Base-by-base conservation (phyloP, 2,329 filamentous ascomycete genomes). In the Pyrenochaeta sp. region DNA sequence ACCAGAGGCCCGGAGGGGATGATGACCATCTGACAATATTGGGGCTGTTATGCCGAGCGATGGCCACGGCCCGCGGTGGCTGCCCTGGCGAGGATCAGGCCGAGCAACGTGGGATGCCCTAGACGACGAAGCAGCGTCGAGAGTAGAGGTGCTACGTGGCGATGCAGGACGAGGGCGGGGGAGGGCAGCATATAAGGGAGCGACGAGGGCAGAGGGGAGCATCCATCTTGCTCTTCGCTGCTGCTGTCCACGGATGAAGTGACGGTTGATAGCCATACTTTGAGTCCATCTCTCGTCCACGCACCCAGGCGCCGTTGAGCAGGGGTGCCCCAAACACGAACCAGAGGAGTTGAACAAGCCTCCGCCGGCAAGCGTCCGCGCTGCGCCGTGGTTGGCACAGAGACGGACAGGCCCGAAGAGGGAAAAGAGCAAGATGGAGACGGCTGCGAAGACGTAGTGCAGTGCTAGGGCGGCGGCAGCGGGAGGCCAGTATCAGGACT, bases 61-160 rank as follows among this genome's bases (percentile, higher is more conserved):
- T 8, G 15, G 3, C 27, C 42, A 42, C 46, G 42, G 46, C 17
- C 46, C 46, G 46, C 42, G 36, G 27, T 37, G 7, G 14, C 27
- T 17, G 27, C 27, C 27, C 27, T 30, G 14, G 14, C 19, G 27
- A 17, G 3, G 27, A 30, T 30, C 27, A 30, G 27, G 27, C 15
- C 27, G 9, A 30, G 14, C 31, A 35, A 44, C 36, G 35, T 35
- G 41, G 44, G 27, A 48, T 44, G 27, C 27, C 15, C 31, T 13
- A 28, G 22, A 22, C 37, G 20, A 35, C 45, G 42, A 30, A 42
- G 37, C 34, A 37, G 35, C 18, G n/a, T 28, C 37, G 36, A 37
- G 38, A 30, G 14, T 31, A 31, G 14, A 39, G 32, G 35, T 48
- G 51, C 41, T 44, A 50, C 51, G 51, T 52, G 48, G 47, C 48